Percentiles rank a stretch among this genome's conserved stretches.
Conservation (phyloP, 2,329 filamentous ascomycete species). For the Fusarium sp. region DNA sequence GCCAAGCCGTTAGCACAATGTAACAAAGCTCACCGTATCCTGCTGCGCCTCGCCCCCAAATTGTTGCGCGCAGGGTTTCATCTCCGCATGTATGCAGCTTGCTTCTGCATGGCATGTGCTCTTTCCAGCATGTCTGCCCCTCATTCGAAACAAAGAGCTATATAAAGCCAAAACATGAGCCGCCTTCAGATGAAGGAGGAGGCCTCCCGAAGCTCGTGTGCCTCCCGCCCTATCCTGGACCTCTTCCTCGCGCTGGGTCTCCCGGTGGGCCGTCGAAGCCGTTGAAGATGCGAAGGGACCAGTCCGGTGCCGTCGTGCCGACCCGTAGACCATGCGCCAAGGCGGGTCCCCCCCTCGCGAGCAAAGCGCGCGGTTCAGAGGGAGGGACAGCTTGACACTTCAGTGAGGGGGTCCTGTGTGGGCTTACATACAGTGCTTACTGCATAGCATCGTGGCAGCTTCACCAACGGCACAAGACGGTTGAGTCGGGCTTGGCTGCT, state of each 20-base stretch:
- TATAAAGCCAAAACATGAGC: not conserved
- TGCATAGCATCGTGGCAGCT: slow-evolving; percentile 39
- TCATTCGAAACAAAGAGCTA: not conserved
- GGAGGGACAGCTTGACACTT: not conserved
- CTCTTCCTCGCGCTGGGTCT: not conserved
- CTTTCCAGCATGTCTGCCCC: not conserved
- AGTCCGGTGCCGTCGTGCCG: slow-evolving; percentile 15
- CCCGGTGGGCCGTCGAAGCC: not conserved
- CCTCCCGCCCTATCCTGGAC: not conserved
- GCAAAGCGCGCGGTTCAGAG: slow-evolving; percentile 2
- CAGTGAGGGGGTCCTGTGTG: slow-evolving; percentile 3
- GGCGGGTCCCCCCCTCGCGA: slow-evolving; percentile 15
- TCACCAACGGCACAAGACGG: slow-evolving; percentile 17
- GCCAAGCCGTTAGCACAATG: slow-evolving; percentile 4
- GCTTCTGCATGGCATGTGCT: not conserved
- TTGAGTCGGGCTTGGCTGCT: slow-evolving; percentile 37
- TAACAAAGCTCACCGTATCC: not conserved
- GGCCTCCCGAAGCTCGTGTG: not conserved
- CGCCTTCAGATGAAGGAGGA: not conserved
- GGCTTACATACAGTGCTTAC: slow-evolving; percentile 10
- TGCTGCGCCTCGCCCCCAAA: slow-evolving; percentile 2
- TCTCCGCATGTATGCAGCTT: not conserved
- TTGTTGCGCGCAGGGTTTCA: not conserved
- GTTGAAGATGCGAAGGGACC: not conserved
- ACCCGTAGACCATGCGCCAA: slow-evolving; percentile 15